Evolutionary conservation across 805 yeast species (phyloP).

Genomic region (Yarrowia keelungensis): DNA sequence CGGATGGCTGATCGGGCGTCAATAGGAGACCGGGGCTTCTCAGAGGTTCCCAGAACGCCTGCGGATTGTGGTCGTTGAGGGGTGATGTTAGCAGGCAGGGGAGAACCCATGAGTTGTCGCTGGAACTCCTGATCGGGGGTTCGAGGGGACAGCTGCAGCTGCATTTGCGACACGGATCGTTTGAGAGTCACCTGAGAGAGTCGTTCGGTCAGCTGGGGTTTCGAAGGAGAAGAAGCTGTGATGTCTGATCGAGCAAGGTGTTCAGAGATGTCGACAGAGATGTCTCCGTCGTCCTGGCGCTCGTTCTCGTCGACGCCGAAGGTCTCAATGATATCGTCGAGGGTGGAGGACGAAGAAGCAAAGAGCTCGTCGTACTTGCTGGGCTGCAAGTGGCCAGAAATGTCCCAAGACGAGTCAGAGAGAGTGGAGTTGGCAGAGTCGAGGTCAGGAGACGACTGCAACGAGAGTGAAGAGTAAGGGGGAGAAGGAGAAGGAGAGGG

Average conservation of each 20-base stretch:
- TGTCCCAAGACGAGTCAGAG: constrained; percentile 32
- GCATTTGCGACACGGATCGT: constrained; percentile 28
- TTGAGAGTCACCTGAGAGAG: constrained; percentile 13
- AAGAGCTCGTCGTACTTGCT: constrained; percentile 35
- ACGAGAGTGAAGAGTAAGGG: constrained; percentile 25
- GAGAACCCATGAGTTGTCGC: constrained; percentile 25
- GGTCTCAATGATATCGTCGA: constrained; percentile 45
- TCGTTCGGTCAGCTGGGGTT: constrained; percentile 17
- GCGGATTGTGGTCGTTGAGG: constrained; percentile 33
- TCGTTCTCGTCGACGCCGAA: constrained; percentile 40
- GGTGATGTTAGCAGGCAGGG: not conserved
- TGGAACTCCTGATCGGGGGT: constrained; percentile 25
- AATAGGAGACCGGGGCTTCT: constrained; percentile 30
- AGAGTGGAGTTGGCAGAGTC: constrained; percentile 29
- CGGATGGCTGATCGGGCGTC: constrained; percentile 31
- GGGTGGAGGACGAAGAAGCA: constrained; percentile 45
- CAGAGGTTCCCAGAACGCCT: not conserved
- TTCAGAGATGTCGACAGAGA: constrained; percentile 26
- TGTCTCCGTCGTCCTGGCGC: constrained; percentile 8
- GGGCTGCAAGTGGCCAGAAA: constrained; percentile 24
- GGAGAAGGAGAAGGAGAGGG: constrained; percentile 28
- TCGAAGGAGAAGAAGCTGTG: constrained; percentile 5
- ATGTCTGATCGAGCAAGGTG: constrained; percentile 24
- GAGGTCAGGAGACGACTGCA: constrained; percentile 30
- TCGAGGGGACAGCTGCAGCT: constrained; percentile 27